Conservation (phyloP, 2,329 filamentous ascomycete genomes). For the Paracoccidioides brasiliensis region DNA sequence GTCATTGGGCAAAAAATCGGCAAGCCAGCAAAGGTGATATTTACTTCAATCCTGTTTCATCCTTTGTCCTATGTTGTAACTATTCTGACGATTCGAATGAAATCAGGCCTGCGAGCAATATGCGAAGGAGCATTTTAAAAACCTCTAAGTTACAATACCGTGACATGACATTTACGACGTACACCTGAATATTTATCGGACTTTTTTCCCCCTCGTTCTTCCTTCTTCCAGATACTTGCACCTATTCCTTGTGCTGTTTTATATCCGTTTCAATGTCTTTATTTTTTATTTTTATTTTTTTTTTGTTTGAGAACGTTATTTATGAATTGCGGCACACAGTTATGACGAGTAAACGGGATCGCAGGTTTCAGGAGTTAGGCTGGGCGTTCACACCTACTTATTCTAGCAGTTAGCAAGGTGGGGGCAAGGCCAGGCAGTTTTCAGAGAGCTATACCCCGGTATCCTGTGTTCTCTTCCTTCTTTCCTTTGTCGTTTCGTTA, state of each 20-base stretch:
- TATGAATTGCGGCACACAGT: constrained; percentile 2
- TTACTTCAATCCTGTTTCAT: not conserved
- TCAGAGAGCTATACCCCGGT: constrained; percentile 11
- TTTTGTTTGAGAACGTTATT: not conserved
- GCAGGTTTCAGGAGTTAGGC: constrained; percentile 12
- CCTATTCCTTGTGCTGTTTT: not conserved
- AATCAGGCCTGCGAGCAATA: constrained; percentile 73
- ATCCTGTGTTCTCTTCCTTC: constrained; percentile 15
- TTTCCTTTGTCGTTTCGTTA: constrained; percentile 13
- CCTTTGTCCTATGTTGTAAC: not conserved
- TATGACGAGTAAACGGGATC: constrained; percentile 9
- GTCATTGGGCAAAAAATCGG: constrained; percentile 91
- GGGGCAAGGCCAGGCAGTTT: constrained; percentile 5
- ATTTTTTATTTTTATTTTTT: constrained; percentile 3
- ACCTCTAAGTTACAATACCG: constrained; percentile 16
- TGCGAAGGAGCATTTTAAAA: constrained; percentile 80
- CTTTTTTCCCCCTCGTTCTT: not conserved
- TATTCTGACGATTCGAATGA: not conserved
- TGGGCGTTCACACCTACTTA: constrained; percentile 10
- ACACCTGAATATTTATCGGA: not conserved
- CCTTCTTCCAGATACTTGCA: not conserved
- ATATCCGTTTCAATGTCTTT: not conserved
- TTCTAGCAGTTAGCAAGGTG: constrained; percentile 3
- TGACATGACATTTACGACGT: not conserved
- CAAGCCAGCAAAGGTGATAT: constrained; percentile 80